Evolutionary conservation across 495 filamentous ascomycete species (phyloP), one percentile per base, ranked within the genome.

Genomic region (Penicillium ucsense): DNA sequence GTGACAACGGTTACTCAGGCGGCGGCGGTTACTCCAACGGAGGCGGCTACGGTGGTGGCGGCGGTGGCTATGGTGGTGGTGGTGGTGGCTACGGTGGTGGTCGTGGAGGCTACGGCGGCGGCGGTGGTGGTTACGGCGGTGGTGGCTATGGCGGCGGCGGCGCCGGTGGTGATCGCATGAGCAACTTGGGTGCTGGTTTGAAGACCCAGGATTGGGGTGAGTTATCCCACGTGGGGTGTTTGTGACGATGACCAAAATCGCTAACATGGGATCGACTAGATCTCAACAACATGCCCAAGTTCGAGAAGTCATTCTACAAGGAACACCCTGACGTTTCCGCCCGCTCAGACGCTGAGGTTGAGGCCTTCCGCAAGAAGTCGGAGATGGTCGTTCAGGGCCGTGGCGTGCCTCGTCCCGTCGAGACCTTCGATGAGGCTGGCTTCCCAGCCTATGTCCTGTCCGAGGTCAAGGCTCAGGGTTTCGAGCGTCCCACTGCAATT

Each of bases 231-330:
- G 3, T 31, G 3, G 5, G 8, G 5, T 30, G 41, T 46, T 11
- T 34, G 11, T 29, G 41, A 49, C 10, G 35, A 31, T 20, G 20
- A 20, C 20, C 39, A 47, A 29, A 35, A 37, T 46, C 57, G 45
- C 66, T 70, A 67, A 71, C 50, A 32, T 31, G 10, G 28, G 20
- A 31, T 32, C 29, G 6, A 35, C 38, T 59, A 91, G 91, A 98
- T 67, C 57, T 90, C 11, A 71, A 65, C 63, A 71, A 82, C 28
- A 61, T 98, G 27, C 90, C 92, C 52, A 96, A 96, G 70, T 98
- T 98, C 67, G 92, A 98, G 63, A 98, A 98, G 73, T 89, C 86
- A 29, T 98, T 98, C 76, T 98, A 98, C 76, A 94, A 95, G 70
- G 92, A 97, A 70, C 81, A 91, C 59, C 78, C 82, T 4, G 77